Evolutionary conservation across 2,329 filamentous ascomycete genomes (phyloP), one percentile per base, ranked within the genome.

Genomic region (Xylariaceae sp.): DNA sequence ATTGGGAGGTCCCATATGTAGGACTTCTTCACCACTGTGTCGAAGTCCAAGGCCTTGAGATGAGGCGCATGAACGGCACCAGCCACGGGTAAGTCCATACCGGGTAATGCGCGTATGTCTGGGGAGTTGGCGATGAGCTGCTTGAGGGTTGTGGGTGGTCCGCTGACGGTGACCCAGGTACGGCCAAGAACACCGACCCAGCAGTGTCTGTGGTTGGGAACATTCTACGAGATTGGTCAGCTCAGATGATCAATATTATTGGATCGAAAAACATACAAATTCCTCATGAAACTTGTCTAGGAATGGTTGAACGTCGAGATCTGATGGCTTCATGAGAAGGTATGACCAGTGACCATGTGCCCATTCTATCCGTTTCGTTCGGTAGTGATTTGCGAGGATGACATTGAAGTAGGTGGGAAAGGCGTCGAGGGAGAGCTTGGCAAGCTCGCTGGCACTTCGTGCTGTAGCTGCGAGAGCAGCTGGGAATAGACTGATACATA

Each of bases 401-500:
- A 43, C 40, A 26, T 16, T 38, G 37, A 46, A 43, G 35, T 44
- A 48, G 3, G 48, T 43, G 17, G 48, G 41, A 16, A 49, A 48
- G 4, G 28, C 43, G 29, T 47, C 45, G 17, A 49, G 26, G 19
- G 48, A 38, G 30, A 48, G 34, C 17, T 31, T 41, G 6, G 40
- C 37, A 8, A 51, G 43, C 19, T 51, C 45, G 17, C 39, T 43
- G 18, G 38, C 41, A 26, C 36, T 43, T 35, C 17, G 37, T 8
- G 48, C 45, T 17, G 43, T 43, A 15, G 43, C 46, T 12, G 48
- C 46, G 18, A 51, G 17, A 9, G 43, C 46, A 16, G 48, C 48
- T n/a, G 43, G 43, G 22, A 51, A 45, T 31, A 49, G 22, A 18
- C 33, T 44, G 34, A 49, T 43, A 32, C 45, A 51, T 33, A 51